Evolutionary conservation across 805 yeast genomes (phyloP).

Genomic region (Torulaspora franciscae): DNA sequence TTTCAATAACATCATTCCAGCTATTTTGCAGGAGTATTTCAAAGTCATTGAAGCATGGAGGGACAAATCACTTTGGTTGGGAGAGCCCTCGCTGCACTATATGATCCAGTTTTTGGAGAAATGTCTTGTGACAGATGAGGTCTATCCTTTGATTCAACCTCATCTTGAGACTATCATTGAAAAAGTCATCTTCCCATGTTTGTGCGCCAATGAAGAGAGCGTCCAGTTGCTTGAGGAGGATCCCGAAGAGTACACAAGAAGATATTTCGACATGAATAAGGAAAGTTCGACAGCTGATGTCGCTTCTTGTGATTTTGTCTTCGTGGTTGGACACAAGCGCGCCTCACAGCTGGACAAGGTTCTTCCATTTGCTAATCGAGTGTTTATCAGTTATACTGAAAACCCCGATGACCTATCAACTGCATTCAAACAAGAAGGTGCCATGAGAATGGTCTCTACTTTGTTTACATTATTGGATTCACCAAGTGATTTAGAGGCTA

Average conservation of each 20-base stretch:
- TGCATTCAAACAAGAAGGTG: slow-evolving; percentile 75
- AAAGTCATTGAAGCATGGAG: slow-evolving; percentile 42
- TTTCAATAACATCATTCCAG: slow-evolving; percentile 58
- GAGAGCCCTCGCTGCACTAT: slow-evolving; percentile 57
- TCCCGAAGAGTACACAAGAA: slow-evolving; percentile 77
- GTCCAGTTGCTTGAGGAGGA: slow-evolving; percentile 73
- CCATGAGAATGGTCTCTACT: slow-evolving; percentile 71
- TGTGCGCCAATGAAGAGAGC: slow-evolving; percentile 62
- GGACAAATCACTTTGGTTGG: slow-evolving; percentile 51
- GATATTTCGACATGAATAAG: slow-evolving; percentile 58
- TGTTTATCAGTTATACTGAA: slow-evolving; percentile 38
- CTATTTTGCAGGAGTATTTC: slow-evolving; percentile 59
- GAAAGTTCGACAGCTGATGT: slow-evolving; percentile 68
- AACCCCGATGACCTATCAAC: slow-evolving; percentile 34
- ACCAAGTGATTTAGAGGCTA: slow-evolving; percentile 54
- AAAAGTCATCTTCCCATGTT: slow-evolving; percentile 67
- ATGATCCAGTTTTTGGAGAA: slow-evolving; percentile 61
- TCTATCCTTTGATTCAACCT: slow-evolving; percentile 63
- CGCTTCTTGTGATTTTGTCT: slow-evolving; percentile 73
- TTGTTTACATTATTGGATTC: slow-evolving; percentile 42
- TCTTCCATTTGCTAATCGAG: slow-evolving; percentile 51
- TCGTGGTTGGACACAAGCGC: slow-evolving; percentile 53
- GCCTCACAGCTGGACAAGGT: slow-evolving; percentile 51
- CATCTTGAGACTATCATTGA: slow-evolving; percentile 59
- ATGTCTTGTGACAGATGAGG: slow-evolving; percentile 48